Base-by-base conservation (phyloP, 768 basidiomycete species). In the Amanita phalloides region DNA sequence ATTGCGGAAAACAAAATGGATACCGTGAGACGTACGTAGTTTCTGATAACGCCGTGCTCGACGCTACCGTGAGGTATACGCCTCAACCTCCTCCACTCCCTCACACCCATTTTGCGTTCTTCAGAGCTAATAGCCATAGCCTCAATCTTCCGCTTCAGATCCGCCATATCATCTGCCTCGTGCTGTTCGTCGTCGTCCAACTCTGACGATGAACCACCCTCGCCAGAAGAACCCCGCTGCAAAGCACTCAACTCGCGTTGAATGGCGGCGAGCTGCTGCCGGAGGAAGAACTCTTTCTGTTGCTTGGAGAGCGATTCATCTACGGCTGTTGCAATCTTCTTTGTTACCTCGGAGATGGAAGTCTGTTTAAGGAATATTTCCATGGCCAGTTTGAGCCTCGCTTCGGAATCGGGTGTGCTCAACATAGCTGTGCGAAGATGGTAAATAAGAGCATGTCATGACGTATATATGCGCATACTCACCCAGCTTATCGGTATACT, bases 11-110 rank as follows among this genome's bases (percentile, higher is more conserved):
- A 28, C 2, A 26, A 65, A 62, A 60, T 33, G 25, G 37, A 57
- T 41, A 47, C 32, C 42, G 23, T 37, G 39, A 25, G 21, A 71
- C 84, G 58, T 60, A 89, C 90, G 63, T 87, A 92, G 62, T 73
- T 84, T 45, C 89, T 73, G 46, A 93, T 84, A 33, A 95, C 92
- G 3, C 91, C 90, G 61, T 89, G 82, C 70, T 96, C 94, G 2
- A 91, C 89, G 48, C 88, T 90, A 14, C 90, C 89, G 32, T 83
- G 81, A 0, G 91, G 90, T n/a, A 90, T 94, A 17, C 90, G 79
- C 64, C 83, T 86, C 30, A 96, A 68, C 39, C 94, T 70, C 58
- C 82, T 79, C 78, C 88, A 89, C 62, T 97, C 94, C 32, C 89
- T 68, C 0, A 84, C 76, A 21, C 85, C 86, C 64, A 86, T 83